Percentiles rank a stretch among this genome's conserved stretches.
Evolutionary conservation across 106 monocot genomes (phyloP).

Genomic region (Dioscorea zingiberensis): DNA sequence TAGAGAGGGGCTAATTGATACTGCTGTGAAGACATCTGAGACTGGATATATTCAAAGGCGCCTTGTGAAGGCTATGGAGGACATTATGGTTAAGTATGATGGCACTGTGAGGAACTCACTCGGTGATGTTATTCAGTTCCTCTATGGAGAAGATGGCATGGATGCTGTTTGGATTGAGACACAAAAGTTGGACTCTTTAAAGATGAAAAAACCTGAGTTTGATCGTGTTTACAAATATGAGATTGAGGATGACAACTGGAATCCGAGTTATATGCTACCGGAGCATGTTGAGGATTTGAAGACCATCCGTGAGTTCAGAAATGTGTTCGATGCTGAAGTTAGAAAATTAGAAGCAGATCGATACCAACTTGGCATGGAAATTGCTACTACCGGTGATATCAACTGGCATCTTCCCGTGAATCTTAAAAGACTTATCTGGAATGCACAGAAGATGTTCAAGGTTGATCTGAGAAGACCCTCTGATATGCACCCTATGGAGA

Average conservation of each 20-base stretch:
- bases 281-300: conserved; percentile 97
- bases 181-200: conserved; percentile 88
- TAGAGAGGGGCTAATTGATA: conserved; percentile 98
- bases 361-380: conserved; percentile 82
- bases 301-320: conserved; percentile 82
- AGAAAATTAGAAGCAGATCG: conserved; percentile 87
- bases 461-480: conserved; percentile 87
- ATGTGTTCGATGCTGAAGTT: conserved; percentile 97
- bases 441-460: conserved; percentile 98
- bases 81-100: conserved; percentile 99
- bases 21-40: conserved; percentile 98
- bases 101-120: conserved; percentile 98
- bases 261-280: conserved; percentile 81
- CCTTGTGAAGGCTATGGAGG: conserved; percentile 99
- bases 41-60: conserved; percentile 97
- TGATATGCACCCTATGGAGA: conserved; percentile 99
- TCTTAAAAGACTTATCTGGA: conserved; percentile 94
- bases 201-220: conserved; percentile 90
- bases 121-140: conserved; percentile 96
- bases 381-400: conserved; percentile 86
- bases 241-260: conserved; percentile 80
- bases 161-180: conserved; percentile 98
- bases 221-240: conserved; percentile 78
- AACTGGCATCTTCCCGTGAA: conserved; percentile 93
- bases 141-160: conserved; percentile 99